Percentiles rank a stretch among this genome's conserved stretches.
phyloP scores from a whole-genome alignment of 2,329 filamentous ascomycete species.

The Curvularia lunata region DNA sequence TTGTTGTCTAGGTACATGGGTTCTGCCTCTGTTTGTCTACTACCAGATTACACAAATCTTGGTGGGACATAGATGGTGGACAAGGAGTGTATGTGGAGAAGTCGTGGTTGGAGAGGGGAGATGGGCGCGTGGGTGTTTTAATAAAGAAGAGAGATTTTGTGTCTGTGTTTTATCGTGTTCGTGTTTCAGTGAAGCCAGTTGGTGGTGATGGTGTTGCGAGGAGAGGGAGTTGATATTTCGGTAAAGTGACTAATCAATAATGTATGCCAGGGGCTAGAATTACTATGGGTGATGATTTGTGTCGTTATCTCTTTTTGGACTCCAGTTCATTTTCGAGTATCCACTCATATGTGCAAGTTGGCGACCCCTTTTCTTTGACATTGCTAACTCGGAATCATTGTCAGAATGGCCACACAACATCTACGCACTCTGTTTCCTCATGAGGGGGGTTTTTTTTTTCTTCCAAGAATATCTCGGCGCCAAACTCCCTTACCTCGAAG shows the following conservation, averaged over 20 bases:
- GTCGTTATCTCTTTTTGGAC: not conserved
- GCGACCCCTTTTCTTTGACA: too few relatives aligned
- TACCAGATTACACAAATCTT: not conserved
- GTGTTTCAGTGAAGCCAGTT: not conserved
- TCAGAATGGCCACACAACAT: too few relatives aligned
- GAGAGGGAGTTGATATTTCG: not conserved
- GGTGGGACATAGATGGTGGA: not conserved
- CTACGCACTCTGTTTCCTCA: too few relatives aligned
- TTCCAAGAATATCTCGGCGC: too few relatives aligned
- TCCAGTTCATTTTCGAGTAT: not conserved
- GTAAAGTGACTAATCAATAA: not conserved
- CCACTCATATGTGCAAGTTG: not conserved
- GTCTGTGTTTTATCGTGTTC: not conserved
- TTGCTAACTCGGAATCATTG: too few relatives aligned
- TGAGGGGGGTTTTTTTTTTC: too few relatives aligned
- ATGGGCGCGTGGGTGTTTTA: not conserved
- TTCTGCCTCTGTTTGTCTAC: not conserved
- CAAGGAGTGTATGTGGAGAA: not conserved
- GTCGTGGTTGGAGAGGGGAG: not conserved
- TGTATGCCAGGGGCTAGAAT: not conserved
- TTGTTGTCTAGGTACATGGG: constrained; percentile 16
- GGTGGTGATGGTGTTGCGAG: not conserved
- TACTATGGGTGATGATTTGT: not conserved
- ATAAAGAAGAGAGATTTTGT: not conserved
- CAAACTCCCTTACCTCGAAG: too few relatives aligned